phyloP scores from a whole-genome alignment of 805 yeast species.

The Candida sakaeoensis region DNA sequence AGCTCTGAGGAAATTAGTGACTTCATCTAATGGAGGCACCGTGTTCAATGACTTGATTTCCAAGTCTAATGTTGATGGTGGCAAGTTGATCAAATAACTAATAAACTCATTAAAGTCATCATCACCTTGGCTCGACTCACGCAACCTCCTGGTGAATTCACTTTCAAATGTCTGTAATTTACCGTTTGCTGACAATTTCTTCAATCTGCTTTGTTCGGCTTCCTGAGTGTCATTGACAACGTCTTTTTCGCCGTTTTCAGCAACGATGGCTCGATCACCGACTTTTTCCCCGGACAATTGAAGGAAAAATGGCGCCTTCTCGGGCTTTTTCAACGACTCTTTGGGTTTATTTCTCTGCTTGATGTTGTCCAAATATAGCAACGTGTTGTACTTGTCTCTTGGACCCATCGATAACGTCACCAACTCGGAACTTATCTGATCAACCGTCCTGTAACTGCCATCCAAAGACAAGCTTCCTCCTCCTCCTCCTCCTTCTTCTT shows the following conservation, averaged over 20 bases:
- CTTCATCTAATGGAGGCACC: conserved; percentile 63
- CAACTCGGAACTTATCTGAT: conserved; percentile 59
- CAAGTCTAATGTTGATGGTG: conserved; percentile 79
- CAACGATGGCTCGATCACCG: conserved; percentile 62
- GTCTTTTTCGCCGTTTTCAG: conserved; percentile 23
- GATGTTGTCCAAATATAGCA: conserved; percentile 78
- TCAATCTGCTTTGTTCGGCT: conserved; percentile 30
- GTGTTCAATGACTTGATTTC: conserved; percentile 79
- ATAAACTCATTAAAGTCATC: conserved; percentile 55
- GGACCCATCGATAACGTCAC: conserved; percentile 77
- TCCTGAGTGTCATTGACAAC: conserved; percentile 13
- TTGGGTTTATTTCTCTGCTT: conserved; percentile 84
- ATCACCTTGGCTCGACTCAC: conserved; percentile 43
- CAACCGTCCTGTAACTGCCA: conserved; percentile 47
- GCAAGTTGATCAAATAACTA: conserved; percentile 48
- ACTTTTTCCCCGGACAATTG: conserved; percentile 61
- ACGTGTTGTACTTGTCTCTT: conserved; percentile 70
- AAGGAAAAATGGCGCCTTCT: conserved; percentile 77
- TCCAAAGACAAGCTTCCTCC: conserved; percentile 23
- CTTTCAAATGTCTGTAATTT: conserved; percentile 59
- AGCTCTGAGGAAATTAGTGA: conserved; percentile 64
- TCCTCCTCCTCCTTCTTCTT: conserved; percentile 34
- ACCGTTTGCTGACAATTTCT: conserved; percentile 26
- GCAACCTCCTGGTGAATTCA: conserved; percentile 61
- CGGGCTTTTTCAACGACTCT: conserved; percentile 83